Evolutionary conservation across 805 yeast genomes (phyloP), one percentile per base, ranked within the genome.

Genomic region (Zygotorulaspora danielsina): DNA sequence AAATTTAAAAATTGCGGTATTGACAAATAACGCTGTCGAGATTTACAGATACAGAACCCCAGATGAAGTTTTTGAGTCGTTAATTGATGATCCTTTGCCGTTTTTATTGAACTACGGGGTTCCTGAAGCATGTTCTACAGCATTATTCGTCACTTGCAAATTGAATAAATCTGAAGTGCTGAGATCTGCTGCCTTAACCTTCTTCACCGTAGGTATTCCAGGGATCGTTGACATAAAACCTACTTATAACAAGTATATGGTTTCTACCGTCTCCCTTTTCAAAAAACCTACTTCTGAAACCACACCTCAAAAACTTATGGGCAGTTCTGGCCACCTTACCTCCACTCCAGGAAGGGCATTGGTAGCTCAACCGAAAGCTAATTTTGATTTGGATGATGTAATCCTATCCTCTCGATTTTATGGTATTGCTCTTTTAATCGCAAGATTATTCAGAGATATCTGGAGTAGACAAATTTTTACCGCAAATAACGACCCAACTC

Each of bases 401-500:
- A 78, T 84, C 20, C 72, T 93, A 44, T 85, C 96, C 63, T 95
- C 95, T 51, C 71, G 96, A 50, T 88, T 89, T 53, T 89, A 86
- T 59, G 97, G 96, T 33, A 76, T 86, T 12, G 81, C 90, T 10
- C 71, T 87, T 18, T 74, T 88, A 42, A 69, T 88, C 21, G 74
- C 96, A 1, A 75, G 97, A 50, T 62, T 89, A 12, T 77, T 90
- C 46, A 74, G 94, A 47, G 81, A 79, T 13, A 70, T 79, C 33
- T 93, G 99, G 99, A 72, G 71, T 39, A 69, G 69, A 24, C 80
- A 77, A 38, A 83, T 89, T 2, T 84, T 90, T 50, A 63, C 56
- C 18, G 34, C 67, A 19, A 57, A 58, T 65, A 16, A 40, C 37
- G 30, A 49, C 6, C 43, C 37, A 7, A 52, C 41, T 34, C 28